Evolutionary conservation across 2,329 filamentous ascomycete species (phyloP).

Genomic region (Lomentospora prolificans): DNA sequence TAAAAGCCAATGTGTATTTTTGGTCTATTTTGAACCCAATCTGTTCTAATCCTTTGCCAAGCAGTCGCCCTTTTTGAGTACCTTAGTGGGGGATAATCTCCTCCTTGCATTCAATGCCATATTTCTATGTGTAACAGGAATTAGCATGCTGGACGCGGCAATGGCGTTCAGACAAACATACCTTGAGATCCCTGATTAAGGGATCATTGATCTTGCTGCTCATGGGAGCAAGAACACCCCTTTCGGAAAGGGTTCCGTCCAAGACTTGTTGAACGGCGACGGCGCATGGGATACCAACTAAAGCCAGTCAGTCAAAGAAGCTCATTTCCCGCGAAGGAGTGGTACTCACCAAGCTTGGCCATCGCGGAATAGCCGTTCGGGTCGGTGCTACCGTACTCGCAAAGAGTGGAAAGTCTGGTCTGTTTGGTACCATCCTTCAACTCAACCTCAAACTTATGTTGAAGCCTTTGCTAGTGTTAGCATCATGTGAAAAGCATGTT

Average conservation of each 20-base stretch:
- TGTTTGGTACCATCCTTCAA: constrained; percentile 68
- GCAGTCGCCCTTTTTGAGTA: too few species aligned
- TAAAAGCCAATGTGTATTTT: too few species aligned
- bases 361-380: constrained; percentile 67
- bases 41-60: too few species aligned
- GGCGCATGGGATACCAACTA: not conserved
- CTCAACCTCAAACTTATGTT: constrained; percentile 79
- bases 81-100: too few species aligned
- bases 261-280: constrained; percentile 63
- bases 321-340: constrained; percentile 38
- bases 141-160: too few species aligned
- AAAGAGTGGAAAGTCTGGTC: constrained; percentile 69
- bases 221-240: constrained; percentile 73
- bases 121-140: too few species aligned
- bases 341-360: constrained; percentile 72
- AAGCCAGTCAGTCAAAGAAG: too few species aligned
- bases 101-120: too few species aligned
- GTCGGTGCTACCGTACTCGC: constrained; percentile 60
- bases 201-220: constrained; percentile 60
- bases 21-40: too few species aligned
- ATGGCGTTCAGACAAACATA: too few species aligned
- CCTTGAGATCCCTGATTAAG: constrained; percentile 68
- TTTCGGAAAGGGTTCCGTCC: constrained; percentile 61
- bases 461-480: constrained; percentile 31
- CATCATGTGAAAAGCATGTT: too few species aligned